Base-by-base conservation (phyloP, 202 grass and related monocot genomes). In the Musa balbisiana region DNA sequence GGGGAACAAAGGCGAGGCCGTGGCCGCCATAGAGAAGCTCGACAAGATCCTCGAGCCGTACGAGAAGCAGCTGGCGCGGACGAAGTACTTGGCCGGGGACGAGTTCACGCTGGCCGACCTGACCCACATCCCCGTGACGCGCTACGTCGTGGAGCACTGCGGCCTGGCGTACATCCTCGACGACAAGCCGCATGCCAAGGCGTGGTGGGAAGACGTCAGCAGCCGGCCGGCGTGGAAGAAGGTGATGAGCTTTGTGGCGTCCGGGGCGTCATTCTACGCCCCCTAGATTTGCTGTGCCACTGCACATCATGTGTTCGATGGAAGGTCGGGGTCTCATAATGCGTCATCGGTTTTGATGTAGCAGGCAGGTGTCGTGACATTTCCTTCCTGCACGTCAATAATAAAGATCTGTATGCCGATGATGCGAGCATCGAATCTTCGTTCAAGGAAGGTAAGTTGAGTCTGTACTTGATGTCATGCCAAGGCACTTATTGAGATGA, bases 161-260 rank as follows among this genome's bases (percentile, higher is more conserved):
- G 69, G 69, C 55, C 29, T 53, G 49, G 22, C 1, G 2, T 13
- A 10, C 33, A 5, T 80, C 19, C 6, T 80, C 56, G 43, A 23
- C 3, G 55, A 16, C 6, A 72, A 72, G 78, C 27, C 52, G 69
- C 78, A 52, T 8, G 68, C 72, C 10, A 73, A 53, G 56, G 78
- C 78, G 33, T 80, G 78, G 78, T 80, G 78, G 78, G 78, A 72
- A 11, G 67, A 73, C 67, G 21, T 80, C 67, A 80, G 69, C 49
- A 9, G 43, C 15, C 67, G 78, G 3, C 68, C 55, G 8, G 78
- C 55, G n/a, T 73, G 68, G 78, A 80, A 73, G 68, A 80, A 80
- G 55, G 21, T 62, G 8, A 12, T 64, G 49, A 64, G 2, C 78
- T 73, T 80, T 13, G 68, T 80, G 11, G 78, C 72, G 49, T 63